A percentile compares a stretch with the other conserved stretches of the same genome.
Conservation (phyloP, 169 alveolate genomes). For the Plasmodium gaboni region DNA sequence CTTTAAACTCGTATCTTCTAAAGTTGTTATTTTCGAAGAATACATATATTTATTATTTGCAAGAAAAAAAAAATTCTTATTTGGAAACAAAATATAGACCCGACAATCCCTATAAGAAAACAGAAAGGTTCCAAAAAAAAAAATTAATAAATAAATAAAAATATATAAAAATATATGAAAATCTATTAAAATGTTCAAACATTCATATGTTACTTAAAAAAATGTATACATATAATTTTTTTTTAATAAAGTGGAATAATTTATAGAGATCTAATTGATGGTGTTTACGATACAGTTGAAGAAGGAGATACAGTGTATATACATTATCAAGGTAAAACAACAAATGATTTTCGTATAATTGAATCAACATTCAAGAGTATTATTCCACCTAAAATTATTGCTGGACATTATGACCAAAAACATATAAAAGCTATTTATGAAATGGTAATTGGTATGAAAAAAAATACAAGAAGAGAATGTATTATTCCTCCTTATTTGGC, state of each 20-base stretch:
- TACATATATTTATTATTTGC: constrained; percentile 14
- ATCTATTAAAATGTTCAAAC: not conserved
- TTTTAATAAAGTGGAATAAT: constrained; percentile 53
- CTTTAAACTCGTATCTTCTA: constrained; percentile 26
- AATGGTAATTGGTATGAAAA: constrained; percentile 72
- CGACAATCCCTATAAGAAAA: constrained; percentile 40
- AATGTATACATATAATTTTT: not conserved
- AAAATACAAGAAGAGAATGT: constrained; percentile 70
- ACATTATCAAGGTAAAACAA: constrained; percentile 76
- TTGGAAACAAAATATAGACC: constrained; percentile 58
- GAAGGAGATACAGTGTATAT: constrained; percentile 70
- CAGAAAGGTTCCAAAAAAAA: constrained; percentile 45
- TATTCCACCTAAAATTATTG: constrained; percentile 60
- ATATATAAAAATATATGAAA: not conserved
- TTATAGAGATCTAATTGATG: constrained; percentile 63
- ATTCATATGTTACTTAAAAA: not conserved
- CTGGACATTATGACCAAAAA: constrained; percentile 60
- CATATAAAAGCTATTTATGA: constrained; percentile 73
- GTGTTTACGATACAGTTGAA: constrained; percentile 68
- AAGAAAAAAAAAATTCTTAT: constrained; percentile 42
- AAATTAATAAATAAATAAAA: not conserved
- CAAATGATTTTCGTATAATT: constrained; percentile 74
- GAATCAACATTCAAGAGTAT: constrained; percentile 62
- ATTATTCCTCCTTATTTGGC: constrained; percentile 68
- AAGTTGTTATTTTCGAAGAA: constrained; percentile 40